These are phyloP conservation scores for Lichtheimia ornata DNA, from an alignment of 371 early-diverging fungal genomes.

Conservation along the genomic window DNA sequence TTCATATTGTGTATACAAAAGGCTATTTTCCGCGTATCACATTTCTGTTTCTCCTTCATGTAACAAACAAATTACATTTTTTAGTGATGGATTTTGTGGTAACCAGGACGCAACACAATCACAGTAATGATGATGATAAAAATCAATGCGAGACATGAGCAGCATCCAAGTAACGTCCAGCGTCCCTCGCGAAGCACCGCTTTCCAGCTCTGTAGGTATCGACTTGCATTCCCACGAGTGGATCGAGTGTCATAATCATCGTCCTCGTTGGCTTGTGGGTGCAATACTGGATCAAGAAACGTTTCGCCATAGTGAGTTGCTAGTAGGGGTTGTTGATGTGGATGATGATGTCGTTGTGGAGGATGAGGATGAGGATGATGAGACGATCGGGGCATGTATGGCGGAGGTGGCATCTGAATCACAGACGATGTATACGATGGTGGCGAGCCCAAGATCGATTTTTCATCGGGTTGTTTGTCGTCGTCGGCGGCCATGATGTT, in stretches of 20 bases:
- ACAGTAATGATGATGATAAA: conserved; percentile 3
- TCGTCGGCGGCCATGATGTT: too few species aligned
- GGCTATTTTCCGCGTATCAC: too few species aligned
- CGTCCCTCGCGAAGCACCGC: conserved; percentile 9
- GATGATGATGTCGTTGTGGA: not conserved
- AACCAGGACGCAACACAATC: not conserved
- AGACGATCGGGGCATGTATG: not conserved
- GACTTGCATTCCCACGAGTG: not conserved
- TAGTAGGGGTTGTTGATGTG: not conserved
- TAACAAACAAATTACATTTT: not conserved
- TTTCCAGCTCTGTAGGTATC: conserved; percentile 8
- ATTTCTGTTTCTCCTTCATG: not conserved
- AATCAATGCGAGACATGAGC: conserved; percentile 5
- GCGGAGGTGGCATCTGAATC: conserved; percentile 11
- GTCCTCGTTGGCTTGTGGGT: not conserved
- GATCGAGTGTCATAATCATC: not conserved
- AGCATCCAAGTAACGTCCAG: conserved; percentile 13
- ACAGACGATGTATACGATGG: too few species aligned
- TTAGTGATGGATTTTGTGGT: conserved; percentile 3
- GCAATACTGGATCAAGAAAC: not conserved
- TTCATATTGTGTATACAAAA: too few species aligned
- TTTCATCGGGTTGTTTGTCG: too few species aligned
- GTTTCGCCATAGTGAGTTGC: conserved; percentile 1
- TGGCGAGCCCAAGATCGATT: too few species aligned
- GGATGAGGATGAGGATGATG: too few species aligned